These are phyloP conservation scores for Arctium lappa DNA, from an alignment of 129 eudicot species.

Conservation along the genomic window DNA sequence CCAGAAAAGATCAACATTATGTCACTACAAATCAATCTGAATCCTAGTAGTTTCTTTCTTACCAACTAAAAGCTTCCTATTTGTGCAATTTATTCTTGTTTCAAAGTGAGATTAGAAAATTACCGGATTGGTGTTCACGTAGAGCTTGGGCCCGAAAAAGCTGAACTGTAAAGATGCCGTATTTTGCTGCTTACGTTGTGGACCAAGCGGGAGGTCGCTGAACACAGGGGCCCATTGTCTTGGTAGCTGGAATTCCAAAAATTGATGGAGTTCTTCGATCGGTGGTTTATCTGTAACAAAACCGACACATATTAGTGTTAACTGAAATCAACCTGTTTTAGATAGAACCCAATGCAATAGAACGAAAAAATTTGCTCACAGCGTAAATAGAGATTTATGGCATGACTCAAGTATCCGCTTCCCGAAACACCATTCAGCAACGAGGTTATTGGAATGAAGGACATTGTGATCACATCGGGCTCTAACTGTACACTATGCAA, in stretches of 20 bases:
- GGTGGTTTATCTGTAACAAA: slow-evolving; percentile 87
- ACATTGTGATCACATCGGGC: slow-evolving; percentile 98
- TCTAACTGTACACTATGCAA: slow-evolving; percentile 80
- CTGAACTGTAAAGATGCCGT: slow-evolving; percentile 82
- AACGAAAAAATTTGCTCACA: slow-evolving; percentile 49
- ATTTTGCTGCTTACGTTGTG: slow-evolving; percentile 80
- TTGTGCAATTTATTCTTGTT: neutral
- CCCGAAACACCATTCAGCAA: slow-evolving; percentile 89
- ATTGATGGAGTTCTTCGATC: slow-evolving; percentile 95
- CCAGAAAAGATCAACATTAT: neutral
- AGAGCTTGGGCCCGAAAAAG: slow-evolving; percentile 90
- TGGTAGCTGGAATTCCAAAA: slow-evolving; percentile 94
- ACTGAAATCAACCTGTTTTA: neutral
- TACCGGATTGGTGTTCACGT: slow-evolving; percentile 75
- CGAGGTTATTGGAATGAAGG: slow-evolving; percentile 94
- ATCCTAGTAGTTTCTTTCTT: too few species aligned
- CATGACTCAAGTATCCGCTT: slow-evolving; percentile 95
- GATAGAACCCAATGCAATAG: neutral
- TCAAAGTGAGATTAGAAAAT: neutral
- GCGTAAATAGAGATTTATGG: slow-evolving; percentile 90
- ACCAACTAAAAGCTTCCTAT: too few species aligned
- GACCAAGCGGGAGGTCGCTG: slow-evolving; percentile 94
- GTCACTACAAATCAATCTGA: too few species aligned
- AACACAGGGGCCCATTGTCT: slow-evolving; percentile 99
- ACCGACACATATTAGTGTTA: neutral